A percentile compares a stretch with the other conserved stretches of the same genome.
phyloP scores from a whole-genome alignment of 2,329 filamentous ascomycete genomes.

The Paecilomyces sp. region DNA sequence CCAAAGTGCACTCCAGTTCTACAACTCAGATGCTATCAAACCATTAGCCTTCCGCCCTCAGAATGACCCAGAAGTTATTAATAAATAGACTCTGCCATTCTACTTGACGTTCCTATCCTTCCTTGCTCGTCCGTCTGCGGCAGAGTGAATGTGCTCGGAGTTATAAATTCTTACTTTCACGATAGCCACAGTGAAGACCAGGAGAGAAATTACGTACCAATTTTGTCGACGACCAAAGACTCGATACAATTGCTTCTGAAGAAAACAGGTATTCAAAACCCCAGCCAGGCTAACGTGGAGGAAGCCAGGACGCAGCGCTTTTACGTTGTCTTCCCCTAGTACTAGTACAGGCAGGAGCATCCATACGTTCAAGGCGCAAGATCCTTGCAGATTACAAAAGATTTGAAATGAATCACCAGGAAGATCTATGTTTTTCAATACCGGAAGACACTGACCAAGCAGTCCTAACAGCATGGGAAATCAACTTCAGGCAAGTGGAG shows the following conservation, averaged over 20 bases:
- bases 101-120: constrained; percentile 2
- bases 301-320: constrained; percentile 3
- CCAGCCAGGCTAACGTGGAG: constrained; percentile 3
- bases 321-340: constrained; percentile 10
- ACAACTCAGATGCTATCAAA: too few relatives aligned
- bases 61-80: too few relatives aligned
- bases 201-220: constrained; percentile 2
- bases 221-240: constrained; percentile 2
- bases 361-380: constrained; percentile 7
- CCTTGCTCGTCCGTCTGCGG: constrained; percentile 3
- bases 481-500: constrained; percentile 9
- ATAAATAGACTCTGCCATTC: constrained; percentile 3
- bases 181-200: constrained; percentile 1
- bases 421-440: constrained; percentile 5
- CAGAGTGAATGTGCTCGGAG: constrained; percentile 3
- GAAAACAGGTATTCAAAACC: constrained; percentile 4
- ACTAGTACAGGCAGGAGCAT: constrained; percentile 12
- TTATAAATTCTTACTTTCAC: constrained; percentile 3
- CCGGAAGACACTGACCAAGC: constrained; percentile 7
- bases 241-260: constrained; percentile 6
- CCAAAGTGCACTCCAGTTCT: too few relatives aligned
- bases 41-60: too few relatives aligned
- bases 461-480: constrained; percentile 9
- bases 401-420: constrained; percentile 3
- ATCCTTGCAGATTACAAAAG: constrained; percentile 8